phyloP scores from a whole-genome alignment of 176 grass and related monocot genomes.

The Cenchrus purpureus region DNA sequence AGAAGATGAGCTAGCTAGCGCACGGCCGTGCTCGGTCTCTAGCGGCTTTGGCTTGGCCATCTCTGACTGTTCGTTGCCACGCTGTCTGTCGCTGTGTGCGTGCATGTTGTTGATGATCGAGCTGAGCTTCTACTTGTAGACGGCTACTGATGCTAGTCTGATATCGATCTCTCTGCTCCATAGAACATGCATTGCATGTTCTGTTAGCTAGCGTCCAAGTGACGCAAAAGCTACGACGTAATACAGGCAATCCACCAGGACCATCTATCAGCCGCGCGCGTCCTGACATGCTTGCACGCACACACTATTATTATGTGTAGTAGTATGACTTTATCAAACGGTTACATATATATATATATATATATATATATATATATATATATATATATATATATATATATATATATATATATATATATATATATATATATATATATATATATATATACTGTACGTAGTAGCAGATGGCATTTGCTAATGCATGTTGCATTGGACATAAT shows the following conservation, averaged over 20 bases:
- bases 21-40: neutral
- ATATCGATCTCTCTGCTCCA: no score
- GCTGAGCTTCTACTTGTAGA: no score
- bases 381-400: no score
- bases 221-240: neutral
- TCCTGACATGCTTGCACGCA: neutral
- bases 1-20: slow-evolving; percentile 1
- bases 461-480: neutral
- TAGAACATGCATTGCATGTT: no score
- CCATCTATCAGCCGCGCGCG: neutral
- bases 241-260: neutral
- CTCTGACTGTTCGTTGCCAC: neutral
- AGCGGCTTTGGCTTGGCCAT: neutral
- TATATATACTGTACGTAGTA: neutral
- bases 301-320: neutral
- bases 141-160: no score
- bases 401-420: no score
- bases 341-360: no score
- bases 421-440: no score
- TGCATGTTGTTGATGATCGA: neutral
- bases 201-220: neutral
- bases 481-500: neutral
- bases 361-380: no score
- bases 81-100: neutral
- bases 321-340: neutral